Conservation (phyloP, 2,329 filamentous ascomycete species). For the Botryosphaeria dothidea region DNA sequence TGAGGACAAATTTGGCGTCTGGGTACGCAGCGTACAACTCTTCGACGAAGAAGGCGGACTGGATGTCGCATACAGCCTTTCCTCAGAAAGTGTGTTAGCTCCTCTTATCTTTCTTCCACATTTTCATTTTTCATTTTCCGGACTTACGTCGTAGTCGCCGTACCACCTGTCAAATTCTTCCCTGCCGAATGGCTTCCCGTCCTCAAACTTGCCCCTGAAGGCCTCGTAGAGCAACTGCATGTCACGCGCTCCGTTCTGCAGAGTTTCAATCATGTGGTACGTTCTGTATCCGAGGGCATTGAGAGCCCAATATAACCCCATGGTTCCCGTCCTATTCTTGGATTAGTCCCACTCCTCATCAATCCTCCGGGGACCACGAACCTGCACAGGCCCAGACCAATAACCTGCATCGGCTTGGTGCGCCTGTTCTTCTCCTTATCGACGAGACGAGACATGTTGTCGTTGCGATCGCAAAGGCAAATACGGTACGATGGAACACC, state of each 20-base stretch:
- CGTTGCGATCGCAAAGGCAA: too few relatives aligned
- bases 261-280: not conserved
- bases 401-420: not conserved
- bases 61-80: constrained; percentile 22
- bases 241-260: not conserved
- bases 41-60: constrained; percentile 22
- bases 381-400: not conserved
- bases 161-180: constrained; percentile 39
- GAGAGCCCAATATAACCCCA: not conserved
- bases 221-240: constrained; percentile 33
- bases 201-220: constrained; percentile 35
- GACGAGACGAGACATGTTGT: not conserved
- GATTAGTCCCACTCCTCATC: not conserved
- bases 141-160: constrained; percentile 26
- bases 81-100: not conserved
- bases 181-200: constrained; percentile 28
- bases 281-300: not conserved
- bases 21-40: constrained; percentile 26
- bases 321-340: not conserved
- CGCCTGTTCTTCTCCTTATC: not conserved
- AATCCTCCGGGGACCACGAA: not conserved
- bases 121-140: not conserved
- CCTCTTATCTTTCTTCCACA: not conserved
- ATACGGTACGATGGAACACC: too few relatives aligned
- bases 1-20: constrained; percentile 26